A percentile compares a stretch with the other conserved stretches of the same genome.
Conservation (phyloP, 129 eudicot species). For the Tagetes erecta region DNA sequence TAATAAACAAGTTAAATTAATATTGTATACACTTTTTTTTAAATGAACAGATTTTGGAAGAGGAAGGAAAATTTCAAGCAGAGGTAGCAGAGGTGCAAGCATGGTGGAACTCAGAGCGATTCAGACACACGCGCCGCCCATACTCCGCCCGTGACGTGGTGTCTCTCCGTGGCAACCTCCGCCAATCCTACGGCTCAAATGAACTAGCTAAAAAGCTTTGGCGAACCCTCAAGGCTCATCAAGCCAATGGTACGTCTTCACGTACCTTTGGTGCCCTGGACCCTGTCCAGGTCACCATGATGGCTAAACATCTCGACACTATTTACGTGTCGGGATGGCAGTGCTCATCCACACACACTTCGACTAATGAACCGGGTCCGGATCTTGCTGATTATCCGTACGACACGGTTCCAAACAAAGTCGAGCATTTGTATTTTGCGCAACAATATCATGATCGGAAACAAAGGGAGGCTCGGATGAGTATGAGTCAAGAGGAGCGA, state of each 20-base stretch:
- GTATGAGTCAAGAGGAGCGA: constrained; percentile 77
- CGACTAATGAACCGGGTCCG: constrained; percentile 91
- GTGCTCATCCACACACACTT: constrained; percentile 89
- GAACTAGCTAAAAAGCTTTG: constrained; percentile 93
- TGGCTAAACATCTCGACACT: constrained; percentile 92
- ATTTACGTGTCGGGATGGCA: constrained; percentile 98
- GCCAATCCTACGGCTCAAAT: constrained; percentile 69
- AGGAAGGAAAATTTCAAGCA: constrained; percentile 84
- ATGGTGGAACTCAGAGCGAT: constrained; percentile 97
- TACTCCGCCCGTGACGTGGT: constrained; percentile 86
- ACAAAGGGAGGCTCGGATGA: constrained; percentile 94
- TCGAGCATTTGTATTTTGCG: constrained; percentile 83
- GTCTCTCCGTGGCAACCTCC: constrained; percentile 79
- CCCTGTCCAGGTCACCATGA: constrained; percentile 97
- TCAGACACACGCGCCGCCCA: constrained; percentile 76
- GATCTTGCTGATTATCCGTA: constrained; percentile 98
- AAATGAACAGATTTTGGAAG: constrained; percentile 74
- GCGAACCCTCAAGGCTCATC: constrained; percentile 88
- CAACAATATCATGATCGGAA: constrained; percentile 92
- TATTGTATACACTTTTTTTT: no score
- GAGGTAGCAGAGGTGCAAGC: constrained; percentile 95
- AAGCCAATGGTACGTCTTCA: constrained; percentile 79
- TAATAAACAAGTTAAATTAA: no score
- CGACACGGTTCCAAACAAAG: constrained; percentile 95
- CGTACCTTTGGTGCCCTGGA: constrained; percentile 95